phyloP scores from a whole-genome alignment of 139 green algal genomes.

The Tetraselmis striata region DNA sequence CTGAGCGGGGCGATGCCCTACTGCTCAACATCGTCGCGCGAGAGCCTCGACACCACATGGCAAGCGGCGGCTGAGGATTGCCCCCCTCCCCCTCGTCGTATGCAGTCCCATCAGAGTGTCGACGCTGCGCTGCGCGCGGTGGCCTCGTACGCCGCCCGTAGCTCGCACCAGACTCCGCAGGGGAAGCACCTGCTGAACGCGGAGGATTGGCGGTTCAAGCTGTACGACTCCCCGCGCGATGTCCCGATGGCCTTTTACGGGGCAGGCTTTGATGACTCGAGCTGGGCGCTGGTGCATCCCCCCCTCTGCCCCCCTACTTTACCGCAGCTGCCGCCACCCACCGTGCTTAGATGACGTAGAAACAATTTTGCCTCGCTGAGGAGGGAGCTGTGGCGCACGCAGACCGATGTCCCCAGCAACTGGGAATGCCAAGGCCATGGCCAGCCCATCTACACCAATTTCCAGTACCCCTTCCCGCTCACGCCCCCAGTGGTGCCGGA shows the following conservation, averaged over 20 bases:
- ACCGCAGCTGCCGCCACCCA: not conserved
- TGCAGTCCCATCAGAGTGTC: constrained; percentile 34
- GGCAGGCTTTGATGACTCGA: constrained; percentile 30
- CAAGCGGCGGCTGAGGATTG: not conserved
- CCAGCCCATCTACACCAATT: constrained; percentile 92
- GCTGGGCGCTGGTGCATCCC: constrained; percentile 32
- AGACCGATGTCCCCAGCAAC: constrained; percentile 78
- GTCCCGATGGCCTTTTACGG: constrained; percentile 48
- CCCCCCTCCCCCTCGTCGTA: not conserved
- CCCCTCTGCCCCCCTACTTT: no score
- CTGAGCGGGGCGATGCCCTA: not conserved
- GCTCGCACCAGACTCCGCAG: not conserved
- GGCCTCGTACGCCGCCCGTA: not conserved
- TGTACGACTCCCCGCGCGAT: constrained; percentile 40
- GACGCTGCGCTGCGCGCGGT: constrained; percentile 21
- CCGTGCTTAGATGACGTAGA: not conserved
- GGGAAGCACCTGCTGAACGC: constrained; percentile 36
- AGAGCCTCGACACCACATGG: no score
- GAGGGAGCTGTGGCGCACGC: constrained; percentile 6
- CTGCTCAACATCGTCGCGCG: no score
- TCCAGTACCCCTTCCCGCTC: constrained; percentile 86
- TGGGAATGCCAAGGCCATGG: constrained; percentile 83
- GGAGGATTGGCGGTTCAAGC: constrained; percentile 53
- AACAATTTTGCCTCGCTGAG: not conserved
- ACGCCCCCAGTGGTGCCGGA: constrained; percentile 75